Evolutionary conservation across 257 asterid species (phyloP).

Genomic region (Solanum etuberosum): DNA sequence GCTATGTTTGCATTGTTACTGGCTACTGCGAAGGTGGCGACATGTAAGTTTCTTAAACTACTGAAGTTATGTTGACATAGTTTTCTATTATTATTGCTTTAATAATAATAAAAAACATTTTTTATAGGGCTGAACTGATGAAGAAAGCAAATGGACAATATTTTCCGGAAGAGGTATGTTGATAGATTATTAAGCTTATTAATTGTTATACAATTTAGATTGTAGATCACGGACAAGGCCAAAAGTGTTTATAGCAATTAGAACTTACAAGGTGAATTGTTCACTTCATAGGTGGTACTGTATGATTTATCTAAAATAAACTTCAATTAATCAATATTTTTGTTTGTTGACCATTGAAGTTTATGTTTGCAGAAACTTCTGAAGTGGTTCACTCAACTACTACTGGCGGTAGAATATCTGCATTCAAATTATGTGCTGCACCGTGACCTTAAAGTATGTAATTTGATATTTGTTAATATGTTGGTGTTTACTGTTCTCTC

Average conservation of each 20-base stretch:
- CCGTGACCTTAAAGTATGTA: slow-evolving; percentile 84
- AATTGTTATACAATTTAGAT: background rate
- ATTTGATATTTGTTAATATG: background rate
- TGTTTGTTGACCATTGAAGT: slow-evolving; percentile 4
- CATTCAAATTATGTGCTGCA: slow-evolving; percentile 91
- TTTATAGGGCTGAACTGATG: slow-evolving; percentile 91
- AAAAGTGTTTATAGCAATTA: background rate
- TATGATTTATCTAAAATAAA: background rate
- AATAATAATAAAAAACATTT: background rate
- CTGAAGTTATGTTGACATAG: background rate
- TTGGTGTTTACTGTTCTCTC: slow-evolving; percentile 1
- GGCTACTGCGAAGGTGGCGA: slow-evolving; percentile 99
- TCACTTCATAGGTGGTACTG: background rate
- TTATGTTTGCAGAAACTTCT: slow-evolving; percentile 62
- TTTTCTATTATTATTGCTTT: background rate
- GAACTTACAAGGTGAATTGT: background rate
- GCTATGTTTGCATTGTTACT: slow-evolving; percentile 97
- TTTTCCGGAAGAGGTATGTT: slow-evolving; percentile 83
- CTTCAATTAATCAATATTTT: background rate
- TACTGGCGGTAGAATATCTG: slow-evolving; percentile 91
- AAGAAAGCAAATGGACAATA: slow-evolving; percentile 80
- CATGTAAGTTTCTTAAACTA: slow-evolving; percentile 46
- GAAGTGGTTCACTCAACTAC: slow-evolving; percentile 92
- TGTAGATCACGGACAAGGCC: background rate
- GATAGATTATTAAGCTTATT: background rate